phyloP scores from a whole-genome alignment of 2,329 filamentous ascomycete species.

The Domatiomyces globalis region DNA sequence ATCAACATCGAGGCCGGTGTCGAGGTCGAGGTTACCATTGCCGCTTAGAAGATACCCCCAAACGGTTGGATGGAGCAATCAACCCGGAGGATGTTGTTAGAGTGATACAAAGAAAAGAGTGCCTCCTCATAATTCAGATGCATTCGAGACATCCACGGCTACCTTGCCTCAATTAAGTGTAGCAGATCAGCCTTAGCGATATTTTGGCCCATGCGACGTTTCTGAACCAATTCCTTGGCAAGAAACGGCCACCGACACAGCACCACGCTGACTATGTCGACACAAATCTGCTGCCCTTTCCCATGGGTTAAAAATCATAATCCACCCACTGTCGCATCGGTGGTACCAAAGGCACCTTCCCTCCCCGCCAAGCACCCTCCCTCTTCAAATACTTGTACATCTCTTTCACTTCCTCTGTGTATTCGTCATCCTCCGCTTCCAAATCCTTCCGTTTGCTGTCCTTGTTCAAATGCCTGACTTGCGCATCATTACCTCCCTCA shows the following conservation, averaged over 20 bases:
- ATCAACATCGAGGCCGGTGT: constrained; percentile 41
- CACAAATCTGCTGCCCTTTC: not conserved
- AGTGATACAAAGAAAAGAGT: not conserved
- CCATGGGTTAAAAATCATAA: constrained; percentile 50
- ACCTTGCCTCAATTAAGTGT: not conserved
- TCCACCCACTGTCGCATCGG: constrained; percentile 61
- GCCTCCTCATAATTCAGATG: not conserved
- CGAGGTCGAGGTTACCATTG: constrained; percentile 41
- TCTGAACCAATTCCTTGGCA: no score
- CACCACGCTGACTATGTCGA: not conserved
- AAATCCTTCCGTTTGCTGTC: constrained; percentile 36
- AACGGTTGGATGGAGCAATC: constrained; percentile 1
- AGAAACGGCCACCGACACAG: no score
- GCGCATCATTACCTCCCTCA: constrained; percentile 43
- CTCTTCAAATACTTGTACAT: constrained; percentile 52
- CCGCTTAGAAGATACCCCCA: constrained; percentile 27
- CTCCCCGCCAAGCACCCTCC: constrained; percentile 52
- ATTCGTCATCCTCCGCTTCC: constrained; percentile 36
- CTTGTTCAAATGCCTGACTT: constrained; percentile 28
- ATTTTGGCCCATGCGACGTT: not conserved
- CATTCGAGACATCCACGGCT: not conserved
- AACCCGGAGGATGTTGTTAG: not conserved
- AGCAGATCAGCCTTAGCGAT: not conserved
- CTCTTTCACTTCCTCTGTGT: constrained; percentile 43
- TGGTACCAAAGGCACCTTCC: constrained; percentile 60